These are phyloP conservation scores for Bryopsis sp. DNA, from an alignment of 139 green algal species.

Conservation along the genomic window DNA sequence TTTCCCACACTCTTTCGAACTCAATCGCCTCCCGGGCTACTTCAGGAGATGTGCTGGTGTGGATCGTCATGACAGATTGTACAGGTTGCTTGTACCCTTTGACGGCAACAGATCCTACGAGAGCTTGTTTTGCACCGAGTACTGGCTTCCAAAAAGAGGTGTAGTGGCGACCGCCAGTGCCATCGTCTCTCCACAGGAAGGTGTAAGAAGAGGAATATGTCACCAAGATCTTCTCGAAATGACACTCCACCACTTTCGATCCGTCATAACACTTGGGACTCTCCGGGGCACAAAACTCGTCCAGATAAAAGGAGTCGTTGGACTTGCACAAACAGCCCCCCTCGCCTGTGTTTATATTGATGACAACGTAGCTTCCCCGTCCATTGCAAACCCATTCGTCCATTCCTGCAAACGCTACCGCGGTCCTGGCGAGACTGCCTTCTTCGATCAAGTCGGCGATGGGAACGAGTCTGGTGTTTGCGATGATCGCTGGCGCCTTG, in stretches of 20 bases:
- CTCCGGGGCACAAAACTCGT: neutral
- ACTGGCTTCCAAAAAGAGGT: too few relatives aligned
- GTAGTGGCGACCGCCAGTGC: too few relatives aligned
- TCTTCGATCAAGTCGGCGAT: too few relatives aligned
- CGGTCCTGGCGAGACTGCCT: neutral
- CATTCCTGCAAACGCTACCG: neutral
- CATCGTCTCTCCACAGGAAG: too few relatives aligned
- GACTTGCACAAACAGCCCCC: neutral
- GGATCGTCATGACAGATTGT: too few relatives aligned
- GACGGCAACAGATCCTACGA: too few relatives aligned
- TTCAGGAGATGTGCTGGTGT: too few relatives aligned
- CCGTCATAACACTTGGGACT: neutral
- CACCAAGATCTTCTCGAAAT: conserved; percentile 4
- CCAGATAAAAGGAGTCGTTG: neutral
- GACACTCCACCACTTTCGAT: neutral
- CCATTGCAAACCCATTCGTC: conserved; percentile 5
- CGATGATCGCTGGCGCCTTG: neutral
- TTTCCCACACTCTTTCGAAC: too few relatives aligned
- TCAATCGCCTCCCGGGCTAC: too few relatives aligned
- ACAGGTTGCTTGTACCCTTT: too few relatives aligned
- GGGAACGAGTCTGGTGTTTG: neutral
- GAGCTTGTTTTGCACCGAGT: too few relatives aligned
- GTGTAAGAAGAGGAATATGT: too few relatives aligned
- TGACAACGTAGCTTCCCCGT: neutral
- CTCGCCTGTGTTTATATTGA: neutral